Base-by-base conservation (phyloP, 768 basidiomycete species). In the Kondoa subrosea region DNA sequence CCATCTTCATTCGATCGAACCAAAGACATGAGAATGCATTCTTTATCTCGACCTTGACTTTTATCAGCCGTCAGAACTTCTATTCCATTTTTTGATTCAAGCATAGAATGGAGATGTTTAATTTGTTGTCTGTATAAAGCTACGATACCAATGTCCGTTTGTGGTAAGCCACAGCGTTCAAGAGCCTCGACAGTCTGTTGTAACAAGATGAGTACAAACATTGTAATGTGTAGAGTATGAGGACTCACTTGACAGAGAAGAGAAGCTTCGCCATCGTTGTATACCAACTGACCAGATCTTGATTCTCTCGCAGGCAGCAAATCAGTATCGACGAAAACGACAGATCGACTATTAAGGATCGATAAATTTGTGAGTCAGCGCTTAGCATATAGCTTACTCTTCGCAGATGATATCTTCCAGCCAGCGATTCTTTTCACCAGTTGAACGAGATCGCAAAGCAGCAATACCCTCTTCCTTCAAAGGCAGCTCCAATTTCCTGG, bases 301-400 rank as follows among this genome's bases (percentile, higher is more conserved):
- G 87, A 87, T 73, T 97, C 93, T 4, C 75, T 78, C 0, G 87
- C 92, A 0, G 90, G 87, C 1, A 91, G 76, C 0, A 70, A 74
- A 72, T 97, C 95, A 0, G 95, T 99, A 74, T 97, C 87, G n/a
- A 97, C 84, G 72, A 99, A 97, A 50, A 96, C 81, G 4, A 87
- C 90, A 76, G 86, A 88, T 70, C 85, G 85, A 29, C 91, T 93
- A 59, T 40, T 33, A 29, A 16, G 25, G n/a, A 56, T 34, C 29
- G 26, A 4, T 56, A 0, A 29, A 56, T 64, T 61, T 17, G 33
- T 56, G 12, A 1, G 12, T 4, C 17, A 16, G 0, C 0, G 1
- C 4, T 27, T 4, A 8, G 34, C 1, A 33, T 3, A 50, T 17
- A 21, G 34, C 69, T 21, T n/a, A 68, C 70, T n/a, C 34, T 1